These are phyloP conservation scores for Trichoderma aggressivum DNA, from an alignment of 2,329 filamentous ascomycete species.

Conservation along the genomic window DNA sequence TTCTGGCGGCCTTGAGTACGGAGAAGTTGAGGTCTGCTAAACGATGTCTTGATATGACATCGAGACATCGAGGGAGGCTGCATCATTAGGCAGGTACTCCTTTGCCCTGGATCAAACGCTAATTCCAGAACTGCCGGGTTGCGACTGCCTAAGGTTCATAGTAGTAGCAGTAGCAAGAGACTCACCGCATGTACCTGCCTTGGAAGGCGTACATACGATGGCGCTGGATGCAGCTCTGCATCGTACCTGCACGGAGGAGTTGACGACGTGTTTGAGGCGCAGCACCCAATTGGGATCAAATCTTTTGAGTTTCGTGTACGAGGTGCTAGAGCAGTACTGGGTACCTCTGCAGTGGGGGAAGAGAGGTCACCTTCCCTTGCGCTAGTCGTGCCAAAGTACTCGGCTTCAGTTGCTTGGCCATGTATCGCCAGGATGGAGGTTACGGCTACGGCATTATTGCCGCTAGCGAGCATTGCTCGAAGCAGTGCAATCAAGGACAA, in stretches of 20 bases:
- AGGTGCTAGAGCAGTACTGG: not conserved
- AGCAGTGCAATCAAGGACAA: not conserved
- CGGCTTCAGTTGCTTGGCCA: not conserved
- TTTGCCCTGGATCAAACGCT: not conserved
- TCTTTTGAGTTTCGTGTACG: not conserved
- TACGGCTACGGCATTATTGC: not conserved
- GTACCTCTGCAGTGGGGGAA: not conserved
- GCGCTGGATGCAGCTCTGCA: not conserved
- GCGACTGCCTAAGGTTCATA: not conserved
- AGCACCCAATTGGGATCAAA: not conserved
- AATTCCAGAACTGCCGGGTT: not conserved
- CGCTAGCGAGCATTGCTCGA: not conserved
- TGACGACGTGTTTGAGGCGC: constrained; percentile 6
- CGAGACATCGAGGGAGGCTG: not conserved
- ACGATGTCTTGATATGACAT: not conserved
- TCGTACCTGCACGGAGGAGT: constrained; percentile 1
- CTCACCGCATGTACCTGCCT: not conserved
- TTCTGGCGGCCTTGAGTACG: not conserved
- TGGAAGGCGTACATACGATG: not conserved
- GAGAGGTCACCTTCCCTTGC: not conserved
- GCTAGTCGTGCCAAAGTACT: not conserved
- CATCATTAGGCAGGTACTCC: not conserved
- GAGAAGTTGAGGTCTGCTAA: not conserved
- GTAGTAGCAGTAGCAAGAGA: not conserved
- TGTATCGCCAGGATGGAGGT: not conserved